Base-by-base conservation (phyloP, 2,329 filamentous ascomycete genomes). In the Graphiopsis chlorocephala region DNA sequence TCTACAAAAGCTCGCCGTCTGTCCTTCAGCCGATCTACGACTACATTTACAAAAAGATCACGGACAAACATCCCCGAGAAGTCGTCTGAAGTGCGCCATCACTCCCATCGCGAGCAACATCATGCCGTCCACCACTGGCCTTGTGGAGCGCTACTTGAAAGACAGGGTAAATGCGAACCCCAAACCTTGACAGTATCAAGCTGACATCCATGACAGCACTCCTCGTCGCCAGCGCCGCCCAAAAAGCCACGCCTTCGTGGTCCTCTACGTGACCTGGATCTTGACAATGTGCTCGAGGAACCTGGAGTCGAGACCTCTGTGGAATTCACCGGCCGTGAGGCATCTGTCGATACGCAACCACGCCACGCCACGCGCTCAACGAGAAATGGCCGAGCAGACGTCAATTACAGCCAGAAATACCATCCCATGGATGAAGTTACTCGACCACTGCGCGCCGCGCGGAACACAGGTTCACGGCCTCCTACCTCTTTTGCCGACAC, bases 381-480 rank as follows among this genome's bases (percentile, higher is more conserved):
- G 4, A 67, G 67, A 26, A 33, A 65, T 60, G 66, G 66, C 25
- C 67, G 62, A 14, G 58, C 63, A 14, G 55, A 61, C 11, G 63
- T 65, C 12, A 66, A 61, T 26, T 70, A 69, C 33, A 64, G 66
- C 42, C 63, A 66, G 55, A 73, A 72, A 50, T 70, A 65, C 48
- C 70, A 73, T 64, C 70, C 71, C 0, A 72, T 73, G 70, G 71
- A 73, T 50, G 65, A 61, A 11, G 67, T 72, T 12, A 72, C 67
- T 1, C 64, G 70, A 10, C 68, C 68, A 11, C 64, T 29, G 38
- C 62, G 58, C 4, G 68, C 68, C 0, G 52, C 56, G 15, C 63
- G 64, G 4, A 42, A 29, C 28, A 55, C 64, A 29, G 64, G 56
- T 17, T 42, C 58, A 26, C 45, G 64, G 1, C 55, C 65, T 14